These are phyloP conservation scores for Arabidopsis arenosa DNA, from an alignment of 345 rosid species.

Conservation along the genomic window DNA sequence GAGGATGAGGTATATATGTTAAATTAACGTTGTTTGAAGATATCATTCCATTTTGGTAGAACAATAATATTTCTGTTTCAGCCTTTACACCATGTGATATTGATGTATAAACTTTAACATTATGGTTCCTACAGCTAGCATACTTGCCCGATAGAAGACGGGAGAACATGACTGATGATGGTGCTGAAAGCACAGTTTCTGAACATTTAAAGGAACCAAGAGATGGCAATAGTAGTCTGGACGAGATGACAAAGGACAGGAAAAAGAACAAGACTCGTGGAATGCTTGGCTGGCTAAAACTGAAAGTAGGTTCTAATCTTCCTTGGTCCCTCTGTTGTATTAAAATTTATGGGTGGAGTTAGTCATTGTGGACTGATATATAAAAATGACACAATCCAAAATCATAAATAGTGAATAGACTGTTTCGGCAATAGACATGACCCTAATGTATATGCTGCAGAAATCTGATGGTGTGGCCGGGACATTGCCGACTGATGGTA, in stretches of 20 bases:
- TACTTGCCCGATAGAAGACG: slow-evolving; percentile 73
- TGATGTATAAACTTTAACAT: slow-evolving; percentile 34
- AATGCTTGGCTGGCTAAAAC: slow-evolving; percentile 96
- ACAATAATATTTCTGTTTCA: slow-evolving; percentile 12
- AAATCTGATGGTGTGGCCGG: slow-evolving; percentile 74
- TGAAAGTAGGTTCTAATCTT: slow-evolving; percentile 55
- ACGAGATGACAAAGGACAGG: slow-evolving; percentile 75
- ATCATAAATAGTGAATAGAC: slow-evolving; percentile 6
- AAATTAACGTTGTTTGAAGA: slow-evolving; percentile 3
- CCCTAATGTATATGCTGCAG: slow-evolving; percentile 50
- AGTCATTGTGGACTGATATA: slow-evolving; percentile 13
- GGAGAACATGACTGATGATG: slow-evolving; percentile 64
- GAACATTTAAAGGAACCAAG: slow-evolving; percentile 62
- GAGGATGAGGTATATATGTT: slow-evolving; percentile 73
- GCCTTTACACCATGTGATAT: slow-evolving; percentile 19
- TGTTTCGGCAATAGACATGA: slow-evolving; percentile 13
- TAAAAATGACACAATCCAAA: slow-evolving; percentile 19
- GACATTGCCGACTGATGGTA: slow-evolving; percentile 56
- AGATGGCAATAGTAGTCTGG: slow-evolving; percentile 61
- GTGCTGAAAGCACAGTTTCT: slow-evolving; percentile 63
- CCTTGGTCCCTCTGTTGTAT: slow-evolving; percentile 19
- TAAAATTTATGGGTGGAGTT: slow-evolving; percentile 29
- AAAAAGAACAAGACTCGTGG: slow-evolving; percentile 69
- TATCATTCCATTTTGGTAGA: slow-evolving; percentile 12
- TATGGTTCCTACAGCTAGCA: slow-evolving; percentile 42